phyloP scores from a whole-genome alignment of 306 rosid species.

The Rosa persica region DNA sequence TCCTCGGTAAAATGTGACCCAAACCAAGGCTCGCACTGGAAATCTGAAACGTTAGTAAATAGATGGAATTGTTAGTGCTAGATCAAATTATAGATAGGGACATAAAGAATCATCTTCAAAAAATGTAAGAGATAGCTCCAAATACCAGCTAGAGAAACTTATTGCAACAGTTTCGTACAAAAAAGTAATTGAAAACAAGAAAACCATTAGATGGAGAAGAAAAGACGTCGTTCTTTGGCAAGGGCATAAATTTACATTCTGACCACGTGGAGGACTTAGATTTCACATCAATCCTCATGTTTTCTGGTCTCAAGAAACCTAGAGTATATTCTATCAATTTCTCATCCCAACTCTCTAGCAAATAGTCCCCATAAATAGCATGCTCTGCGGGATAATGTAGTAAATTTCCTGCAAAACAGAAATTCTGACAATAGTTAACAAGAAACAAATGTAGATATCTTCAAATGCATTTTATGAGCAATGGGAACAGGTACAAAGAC shows the following conservation, averaged over 20 bases:
- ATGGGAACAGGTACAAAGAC: neutral
- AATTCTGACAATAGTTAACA: constrained; percentile 28
- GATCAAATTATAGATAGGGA: neutral
- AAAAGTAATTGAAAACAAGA: neutral
- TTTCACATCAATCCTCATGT: constrained; percentile 83
- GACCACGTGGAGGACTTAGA: constrained; percentile 56
- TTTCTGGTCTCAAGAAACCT: constrained; percentile 80
- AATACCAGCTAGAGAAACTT: too few relatives aligned
- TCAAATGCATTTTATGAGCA: neutral
- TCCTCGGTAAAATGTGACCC: constrained; percentile 71
- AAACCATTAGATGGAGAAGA: neutral
- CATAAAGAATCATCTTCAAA: neutral
- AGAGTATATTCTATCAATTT: constrained; percentile 58
- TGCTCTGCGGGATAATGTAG: constrained; percentile 67
- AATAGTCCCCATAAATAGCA: constrained; percentile 83
- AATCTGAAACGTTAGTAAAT: constrained; percentile 40
- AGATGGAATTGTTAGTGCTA: constrained; percentile 2
- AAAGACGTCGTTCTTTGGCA: neutral
- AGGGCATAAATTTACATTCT: constrained; percentile 43
- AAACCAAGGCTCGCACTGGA: constrained; percentile 85
- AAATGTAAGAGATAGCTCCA: neutral
- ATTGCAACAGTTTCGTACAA: too few relatives aligned
- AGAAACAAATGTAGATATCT: neutral
- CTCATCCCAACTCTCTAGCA: constrained; percentile 74
- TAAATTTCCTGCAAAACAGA: constrained; percentile 71